These are phyloP conservation scores for Hemileccinum impolitum DNA, from an alignment of 768 basidiomycete genomes.

Conservation along the genomic window DNA sequence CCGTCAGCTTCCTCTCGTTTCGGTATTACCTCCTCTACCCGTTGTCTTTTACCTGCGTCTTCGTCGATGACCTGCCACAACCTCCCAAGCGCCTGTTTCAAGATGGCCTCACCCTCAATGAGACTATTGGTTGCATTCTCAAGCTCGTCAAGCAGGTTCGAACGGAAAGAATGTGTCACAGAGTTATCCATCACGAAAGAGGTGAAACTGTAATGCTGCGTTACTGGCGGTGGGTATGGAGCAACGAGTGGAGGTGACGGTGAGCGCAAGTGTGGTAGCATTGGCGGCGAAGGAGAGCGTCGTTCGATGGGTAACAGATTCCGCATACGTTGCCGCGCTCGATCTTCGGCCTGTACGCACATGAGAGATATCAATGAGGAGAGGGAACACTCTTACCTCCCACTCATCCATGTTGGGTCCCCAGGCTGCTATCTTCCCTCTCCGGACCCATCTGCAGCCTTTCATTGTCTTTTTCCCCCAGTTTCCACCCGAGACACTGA, in stretches of 20 bases:
- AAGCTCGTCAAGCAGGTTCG: constrained; percentile 71
- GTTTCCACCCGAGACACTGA: constrained; percentile 59
- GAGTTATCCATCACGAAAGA: constrained; percentile 86
- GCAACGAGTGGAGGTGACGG: constrained; percentile 76
- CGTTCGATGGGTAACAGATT: constrained; percentile 55
- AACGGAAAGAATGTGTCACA: constrained; percentile 80
- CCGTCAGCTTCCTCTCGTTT: constrained; percentile 70
- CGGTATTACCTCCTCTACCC: constrained; percentile 46
- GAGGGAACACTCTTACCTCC: constrained; percentile 52
- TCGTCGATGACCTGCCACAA: constrained; percentile 82
- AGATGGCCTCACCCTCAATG: constrained; percentile 75
- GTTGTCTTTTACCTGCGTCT: constrained; percentile 45
- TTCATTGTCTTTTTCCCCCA: constrained; percentile 80
- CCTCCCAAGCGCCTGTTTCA: constrained; percentile 72
- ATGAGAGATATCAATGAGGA: constrained; percentile 8
- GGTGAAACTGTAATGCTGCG: constrained; percentile 71
- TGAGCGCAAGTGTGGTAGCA: constrained; percentile 71
- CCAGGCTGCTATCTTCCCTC: constrained; percentile 81
- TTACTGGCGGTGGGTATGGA: constrained; percentile 67
- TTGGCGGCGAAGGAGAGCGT: constrained; percentile 69
- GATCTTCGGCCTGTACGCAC: constrained; percentile 64
- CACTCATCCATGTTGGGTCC: constrained; percentile 82
- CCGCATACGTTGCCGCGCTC: constrained; percentile 77
- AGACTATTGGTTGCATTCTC: constrained; percentile 80
- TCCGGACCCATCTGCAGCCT: constrained; percentile 78